Conservation (phyloP, 2,329 filamentous ascomycete genomes). For the Cyclaneusma minus region DNA sequence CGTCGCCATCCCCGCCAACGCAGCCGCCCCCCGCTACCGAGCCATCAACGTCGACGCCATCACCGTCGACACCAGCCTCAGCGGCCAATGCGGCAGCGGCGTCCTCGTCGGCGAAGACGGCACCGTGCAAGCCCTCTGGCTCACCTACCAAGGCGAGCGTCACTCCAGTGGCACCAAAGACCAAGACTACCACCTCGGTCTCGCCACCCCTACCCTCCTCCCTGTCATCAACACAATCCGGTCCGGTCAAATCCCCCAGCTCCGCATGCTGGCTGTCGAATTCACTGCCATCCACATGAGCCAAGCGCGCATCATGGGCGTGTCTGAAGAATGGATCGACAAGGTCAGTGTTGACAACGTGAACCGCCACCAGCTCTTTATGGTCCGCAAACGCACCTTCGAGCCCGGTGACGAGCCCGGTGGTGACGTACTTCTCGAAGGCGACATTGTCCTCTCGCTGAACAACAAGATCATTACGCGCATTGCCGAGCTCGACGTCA, state of each 20-base stretch:
- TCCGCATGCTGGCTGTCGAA: constrained; percentile 87
- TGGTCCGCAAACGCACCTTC: constrained; percentile 82
- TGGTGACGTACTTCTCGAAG: constrained; percentile 68
- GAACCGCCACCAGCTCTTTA: constrained; percentile 90
- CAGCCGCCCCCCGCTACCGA: constrained; percentile 78
- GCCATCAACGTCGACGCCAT: constrained; percentile 95
- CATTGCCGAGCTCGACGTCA: constrained; percentile 83
- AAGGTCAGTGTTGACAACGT: constrained; percentile 80
- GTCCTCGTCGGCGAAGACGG: constrained; percentile 83
- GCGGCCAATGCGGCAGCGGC: constrained; percentile 83
- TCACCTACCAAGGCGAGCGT: constrained; percentile 90
- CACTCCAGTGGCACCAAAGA: constrained; percentile 67
- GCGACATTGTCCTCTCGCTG: constrained; percentile 80
- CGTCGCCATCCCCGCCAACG: constrained; percentile 88
- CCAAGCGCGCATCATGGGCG: constrained; percentile 92
- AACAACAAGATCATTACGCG: constrained; percentile 88
- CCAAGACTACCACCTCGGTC: constrained; percentile 88
- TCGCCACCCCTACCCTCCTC: constrained; percentile 75
- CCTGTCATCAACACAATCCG: constrained; percentile 83
- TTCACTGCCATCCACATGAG: constrained; percentile 93
- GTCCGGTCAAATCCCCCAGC: constrained; percentile 58
- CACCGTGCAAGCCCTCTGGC: constrained; percentile 87
- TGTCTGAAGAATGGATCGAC: constrained; percentile 89
- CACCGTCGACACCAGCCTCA: constrained; percentile 86
- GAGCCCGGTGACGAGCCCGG: constrained; percentile 44